Evolutionary conservation across 805 yeast species (phyloP).

Genomic region (Saccharomycopsis fodiens): DNA sequence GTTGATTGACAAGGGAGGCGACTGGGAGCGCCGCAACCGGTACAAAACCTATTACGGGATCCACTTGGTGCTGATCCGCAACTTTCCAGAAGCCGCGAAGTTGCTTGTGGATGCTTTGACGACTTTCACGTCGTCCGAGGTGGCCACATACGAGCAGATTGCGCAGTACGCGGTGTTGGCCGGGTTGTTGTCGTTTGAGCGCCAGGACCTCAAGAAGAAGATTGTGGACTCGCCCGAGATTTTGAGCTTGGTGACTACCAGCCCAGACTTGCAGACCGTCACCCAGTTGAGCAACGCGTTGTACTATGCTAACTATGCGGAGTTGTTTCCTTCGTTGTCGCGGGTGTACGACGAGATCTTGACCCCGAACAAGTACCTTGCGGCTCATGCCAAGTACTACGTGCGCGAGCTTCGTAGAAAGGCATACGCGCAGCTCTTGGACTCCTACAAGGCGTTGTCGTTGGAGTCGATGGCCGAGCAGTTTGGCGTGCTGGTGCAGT

Average conservation of each 20-base stretch:
- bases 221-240: constrained; percentile 93
- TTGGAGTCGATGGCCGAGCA: constrained; percentile 89
- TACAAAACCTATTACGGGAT: constrained; percentile 88
- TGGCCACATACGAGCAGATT: constrained; percentile 81
- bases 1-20: constrained; percentile 93
- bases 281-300: constrained; percentile 77
- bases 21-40: constrained; percentile 97
- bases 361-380: constrained; percentile 55
- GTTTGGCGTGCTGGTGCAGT: constrained; percentile 83
- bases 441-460: constrained; percentile 87
- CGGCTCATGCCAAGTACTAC: constrained; percentile 75
- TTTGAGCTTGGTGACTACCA: constrained; percentile 65
- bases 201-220: constrained; percentile 77
- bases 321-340: constrained; percentile 69
- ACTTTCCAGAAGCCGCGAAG: constrained; percentile 78
- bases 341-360: constrained; percentile 71
- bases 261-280: constrained; percentile 70
- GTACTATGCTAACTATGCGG: constrained; percentile 80
- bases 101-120: constrained; percentile 86
- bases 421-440: constrained; percentile 89
- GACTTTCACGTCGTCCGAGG: constrained; percentile 89
- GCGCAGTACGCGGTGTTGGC: constrained; percentile 82
- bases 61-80: constrained; percentile 74
- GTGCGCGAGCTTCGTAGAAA: constrained; percentile 90
- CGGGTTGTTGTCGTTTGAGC: constrained; percentile 76